Percentiles rank a stretch among this genome's conserved stretches.
These are phyloP conservation scores for Fraxinus nigra DNA, from an alignment of 305 asterid species.

Conservation along the genomic window DNA sequence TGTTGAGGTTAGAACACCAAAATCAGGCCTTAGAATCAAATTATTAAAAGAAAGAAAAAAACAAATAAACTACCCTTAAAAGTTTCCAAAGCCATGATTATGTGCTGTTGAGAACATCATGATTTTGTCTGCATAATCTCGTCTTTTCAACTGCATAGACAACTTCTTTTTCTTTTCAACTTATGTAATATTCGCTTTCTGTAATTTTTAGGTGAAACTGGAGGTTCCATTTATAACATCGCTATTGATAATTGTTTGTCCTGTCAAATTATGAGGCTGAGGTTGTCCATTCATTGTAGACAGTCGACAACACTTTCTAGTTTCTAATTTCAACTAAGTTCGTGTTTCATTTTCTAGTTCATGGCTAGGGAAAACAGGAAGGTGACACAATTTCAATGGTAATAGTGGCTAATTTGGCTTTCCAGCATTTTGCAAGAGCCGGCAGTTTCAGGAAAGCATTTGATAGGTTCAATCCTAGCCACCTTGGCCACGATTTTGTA, in stretches of 20 bases:
- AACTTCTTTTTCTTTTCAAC: too few relatives aligned
- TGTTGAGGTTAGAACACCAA: not conserved
- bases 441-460: conserved; percentile 70
- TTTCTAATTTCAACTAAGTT: conserved; percentile 15
- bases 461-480: conserved; percentile 76
- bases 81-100: not conserved
- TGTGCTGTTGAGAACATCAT: not conserved
- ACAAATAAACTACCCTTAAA: too few relatives aligned
- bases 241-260: conserved; percentile 69
- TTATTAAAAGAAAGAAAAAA: not conserved
- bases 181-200: too few relatives aligned
- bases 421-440: conserved; percentile 73
- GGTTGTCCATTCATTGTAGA: conserved; percentile 44
- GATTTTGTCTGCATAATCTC: not conserved
- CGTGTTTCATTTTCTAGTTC: conserved; percentile 22
- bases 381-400: conserved; percentile 65
- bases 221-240: conserved; percentile 74
- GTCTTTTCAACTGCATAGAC: not conserved
- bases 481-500: conserved; percentile 61
- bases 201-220: too few relatives aligned
- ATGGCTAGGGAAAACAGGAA: conserved; percentile 76
- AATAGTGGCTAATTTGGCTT: conserved; percentile 78
- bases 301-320: not conserved
- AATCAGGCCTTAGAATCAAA: not conserved
- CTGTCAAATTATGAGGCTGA: conserved; percentile 65